Evolutionary conservation across 2,329 filamentous ascomycete species (phyloP), one percentile per base, ranked within the genome.

Genomic region (Orbilia quercus): DNA sequence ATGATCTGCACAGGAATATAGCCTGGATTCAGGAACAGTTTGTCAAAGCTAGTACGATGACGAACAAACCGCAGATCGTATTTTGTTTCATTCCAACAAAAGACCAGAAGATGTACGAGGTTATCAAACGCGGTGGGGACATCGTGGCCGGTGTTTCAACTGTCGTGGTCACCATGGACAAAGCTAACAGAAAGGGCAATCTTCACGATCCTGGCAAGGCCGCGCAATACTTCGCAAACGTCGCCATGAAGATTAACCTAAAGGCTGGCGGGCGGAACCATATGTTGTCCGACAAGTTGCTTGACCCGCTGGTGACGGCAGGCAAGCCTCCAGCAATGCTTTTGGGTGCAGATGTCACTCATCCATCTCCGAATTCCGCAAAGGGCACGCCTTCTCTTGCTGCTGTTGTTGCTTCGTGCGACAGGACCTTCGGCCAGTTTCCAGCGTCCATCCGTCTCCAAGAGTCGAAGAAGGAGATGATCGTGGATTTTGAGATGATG

Each of bases 341-440:
- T 0, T 87, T 96, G 7, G 92, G 93, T 0, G 89, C 95, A 75
- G 93, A 97, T 77, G 92, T 97, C 0, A 96, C 92, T 0, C 93
- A 97, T 77, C 93, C 93, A 0, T 94, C 92, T 16, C 86, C 88
- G 0, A 87, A 86, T 0, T 88, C 85, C 1, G 79, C 83, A 0
- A 80, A 83, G 0, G 80, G 79, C 0, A 87, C 90, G 0, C 91
- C 91, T 0, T 95, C 90, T 79, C 85, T 96, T 54, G 91, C 91
- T 1, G 91, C 88, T 0, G 86, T 97, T 60, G 92, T 96, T 5
- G 88, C 91, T 0, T 95, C 89, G 42, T 80, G 90, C 3, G 90
- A 96, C 78, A 80, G 81, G 0, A 79, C 86, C 1, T 85, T 96
- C 23, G 88, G 84, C 0, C 92, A 96, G 78, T 97, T 90, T 87